phyloP scores from a whole-genome alignment of 2,329 filamentous ascomycete genomes.

The Clarireedia hainanense region DNA sequence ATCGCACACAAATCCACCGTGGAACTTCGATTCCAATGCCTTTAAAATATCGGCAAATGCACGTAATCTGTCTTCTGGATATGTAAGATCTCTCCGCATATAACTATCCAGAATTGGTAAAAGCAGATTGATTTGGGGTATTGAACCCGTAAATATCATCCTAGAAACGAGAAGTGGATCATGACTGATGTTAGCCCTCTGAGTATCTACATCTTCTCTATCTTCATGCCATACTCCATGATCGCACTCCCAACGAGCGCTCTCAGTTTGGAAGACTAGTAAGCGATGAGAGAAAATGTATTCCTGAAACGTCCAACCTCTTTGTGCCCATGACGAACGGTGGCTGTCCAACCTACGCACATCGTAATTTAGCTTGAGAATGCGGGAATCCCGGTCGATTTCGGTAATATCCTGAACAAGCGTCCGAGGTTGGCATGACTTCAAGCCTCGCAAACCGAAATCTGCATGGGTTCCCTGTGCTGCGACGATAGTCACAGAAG shows the following conservation, averaged over 20 bases:
- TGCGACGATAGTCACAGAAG: constrained; percentile 20
- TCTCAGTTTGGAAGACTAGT: constrained; percentile 5
- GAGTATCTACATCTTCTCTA: background rate
- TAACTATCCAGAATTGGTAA: background rate
- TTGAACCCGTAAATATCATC: background rate
- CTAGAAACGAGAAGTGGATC: background rate
- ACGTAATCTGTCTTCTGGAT: constrained; percentile 13
- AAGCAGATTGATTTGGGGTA: background rate
- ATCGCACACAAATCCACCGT: constrained; percentile 17
- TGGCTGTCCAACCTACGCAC: background rate
- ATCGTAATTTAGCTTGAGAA: background rate
- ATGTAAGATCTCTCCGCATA: constrained; percentile 9
- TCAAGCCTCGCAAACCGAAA: constrained; percentile 11
- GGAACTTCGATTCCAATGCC: constrained; percentile 10
- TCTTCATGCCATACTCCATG: constrained; percentile 4
- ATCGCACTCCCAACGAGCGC: constrained; percentile 8
- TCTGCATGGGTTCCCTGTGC: constrained; percentile 19
- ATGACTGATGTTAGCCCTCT: background rate
- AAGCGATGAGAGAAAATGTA: constrained; percentile 8
- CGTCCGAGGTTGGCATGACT: background rate
- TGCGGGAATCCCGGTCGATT: background rate
- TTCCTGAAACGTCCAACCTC: constrained; percentile 15
- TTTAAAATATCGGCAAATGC: constrained; percentile 12
- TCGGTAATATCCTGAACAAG: background rate
- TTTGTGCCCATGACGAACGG: background rate